Conservation (phyloP, 225 moss, liverwort and hornwort genomes). For the Pleurozium schreberi region DNA sequence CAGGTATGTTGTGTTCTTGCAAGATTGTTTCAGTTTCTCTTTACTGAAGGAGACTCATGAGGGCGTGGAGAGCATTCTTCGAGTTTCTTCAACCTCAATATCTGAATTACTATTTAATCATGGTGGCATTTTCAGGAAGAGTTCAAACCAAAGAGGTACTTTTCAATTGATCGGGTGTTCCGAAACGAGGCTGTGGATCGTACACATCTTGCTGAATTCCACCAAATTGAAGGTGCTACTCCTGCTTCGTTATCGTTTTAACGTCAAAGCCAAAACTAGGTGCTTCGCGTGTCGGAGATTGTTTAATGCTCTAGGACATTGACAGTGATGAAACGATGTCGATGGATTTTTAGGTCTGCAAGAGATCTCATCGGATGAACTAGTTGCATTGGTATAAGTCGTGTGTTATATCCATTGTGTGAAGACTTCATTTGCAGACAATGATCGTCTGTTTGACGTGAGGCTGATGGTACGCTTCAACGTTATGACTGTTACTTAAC, state of each 20-base stretch:
- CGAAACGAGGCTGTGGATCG: conserved; percentile 93
- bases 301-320: not conserved
- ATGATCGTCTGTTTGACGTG: not conserved
- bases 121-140: conserved; percentile 26
- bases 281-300: not conserved
- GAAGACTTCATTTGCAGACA: not conserved
- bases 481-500: not conserved
- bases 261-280: not conserved
- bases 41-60: not conserved
- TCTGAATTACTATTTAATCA: not conserved
- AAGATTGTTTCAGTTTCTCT: not conserved
- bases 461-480: not conserved
- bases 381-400: not conserved
- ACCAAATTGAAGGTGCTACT: conserved; percentile 72
- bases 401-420: not conserved
- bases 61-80: not conserved
- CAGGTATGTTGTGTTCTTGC: conserved; percentile 21
- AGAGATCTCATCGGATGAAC: not conserved
- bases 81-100: too few species aligned
- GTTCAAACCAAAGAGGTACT: conserved; percentile 68
- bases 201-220: conserved; percentile 83
- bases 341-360: not conserved
- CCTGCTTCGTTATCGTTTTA: not conserved
- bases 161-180: conserved; percentile 91
- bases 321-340: not conserved